phyloP scores from a whole-genome alignment of 495 filamentous ascomycete species.

The Thozetella sp. region DNA sequence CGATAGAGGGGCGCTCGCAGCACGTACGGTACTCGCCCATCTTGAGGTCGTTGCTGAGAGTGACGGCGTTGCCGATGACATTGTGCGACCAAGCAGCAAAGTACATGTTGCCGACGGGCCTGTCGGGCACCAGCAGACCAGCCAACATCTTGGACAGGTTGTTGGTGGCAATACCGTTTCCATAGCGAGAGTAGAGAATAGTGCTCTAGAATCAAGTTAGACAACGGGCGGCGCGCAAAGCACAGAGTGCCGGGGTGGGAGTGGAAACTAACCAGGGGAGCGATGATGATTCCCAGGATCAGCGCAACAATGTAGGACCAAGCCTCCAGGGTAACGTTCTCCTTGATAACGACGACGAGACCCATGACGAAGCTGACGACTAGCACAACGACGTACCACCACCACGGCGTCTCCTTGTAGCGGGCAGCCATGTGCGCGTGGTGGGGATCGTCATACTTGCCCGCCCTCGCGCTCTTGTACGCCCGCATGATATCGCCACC shows the following conservation, averaged over 20 bases:
- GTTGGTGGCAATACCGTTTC: constrained; percentile 39
- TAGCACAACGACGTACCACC: constrained; percentile 54
- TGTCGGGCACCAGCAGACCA: constrained; percentile 28
- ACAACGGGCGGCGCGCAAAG: no score
- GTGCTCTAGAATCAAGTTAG: no score
- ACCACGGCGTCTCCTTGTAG: constrained; percentile 55
- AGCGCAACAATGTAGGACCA: constrained; percentile 59
- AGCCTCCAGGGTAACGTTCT: constrained; percentile 50
- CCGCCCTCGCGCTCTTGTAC: constrained; percentile 14
- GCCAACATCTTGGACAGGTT: constrained; percentile 40
- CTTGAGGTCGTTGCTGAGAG: constrained; percentile 30
- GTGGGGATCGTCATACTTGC: constrained; percentile 16
- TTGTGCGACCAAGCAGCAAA: constrained; percentile 26
- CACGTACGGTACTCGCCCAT: constrained; percentile 29
- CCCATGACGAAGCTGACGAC: constrained; percentile 49
- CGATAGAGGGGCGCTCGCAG: not conserved
- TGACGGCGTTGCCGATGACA: constrained; percentile 20
- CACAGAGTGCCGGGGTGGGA: no score
- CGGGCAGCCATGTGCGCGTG: constrained; percentile 32
- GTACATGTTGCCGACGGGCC: constrained; percentile 40
- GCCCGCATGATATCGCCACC: constrained; percentile 14
- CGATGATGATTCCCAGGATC: constrained; percentile 31
- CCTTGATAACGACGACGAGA: constrained; percentile 38
- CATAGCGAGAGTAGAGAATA: constrained; percentile 24
- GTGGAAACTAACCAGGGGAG: constrained; percentile 28